Evolutionary conservation across 768 basidiomycete genomes (phyloP).

Genomic region (Lepiota subincarnata): DNA sequence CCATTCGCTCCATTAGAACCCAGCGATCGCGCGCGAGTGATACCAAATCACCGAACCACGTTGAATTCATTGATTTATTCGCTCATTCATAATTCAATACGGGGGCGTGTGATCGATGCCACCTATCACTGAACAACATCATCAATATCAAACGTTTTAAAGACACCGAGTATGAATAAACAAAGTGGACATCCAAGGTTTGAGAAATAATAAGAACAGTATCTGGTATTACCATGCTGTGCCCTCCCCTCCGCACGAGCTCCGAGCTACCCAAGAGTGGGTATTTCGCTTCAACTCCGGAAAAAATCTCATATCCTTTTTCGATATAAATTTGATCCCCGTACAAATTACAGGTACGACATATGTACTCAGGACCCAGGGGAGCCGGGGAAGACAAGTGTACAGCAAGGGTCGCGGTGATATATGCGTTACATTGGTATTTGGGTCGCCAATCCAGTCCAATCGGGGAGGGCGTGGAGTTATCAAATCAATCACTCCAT

Average conservation of each 20-base stretch:
- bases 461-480: background rate
- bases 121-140: constrained; percentile 2
- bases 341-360: background rate
- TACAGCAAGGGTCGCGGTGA: constrained; percentile 9
- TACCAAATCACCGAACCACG: constrained; percentile 11
- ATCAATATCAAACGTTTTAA: background rate
- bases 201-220: too few species aligned
- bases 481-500: constrained; percentile 3
- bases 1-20: background rate
- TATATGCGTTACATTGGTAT: background rate
- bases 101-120: background rate
- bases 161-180: background rate
- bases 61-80: constrained; percentile 6
- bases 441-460: background rate
- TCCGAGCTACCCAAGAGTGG: too few species aligned
- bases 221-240: too few species aligned
- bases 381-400: background rate
- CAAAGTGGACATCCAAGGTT: too few species aligned
- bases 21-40: constrained; percentile 10
- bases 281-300: background rate
- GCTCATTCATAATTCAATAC: background rate
- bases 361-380: background rate
- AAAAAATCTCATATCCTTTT: background rate
- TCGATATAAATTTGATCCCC: background rate
- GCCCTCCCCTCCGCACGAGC: background rate